These are phyloP conservation scores for Marchantia polymorpha DNA, from an alignment of 225 moss, liverwort and hornwort genomes.

Conservation along the genomic window DNA sequence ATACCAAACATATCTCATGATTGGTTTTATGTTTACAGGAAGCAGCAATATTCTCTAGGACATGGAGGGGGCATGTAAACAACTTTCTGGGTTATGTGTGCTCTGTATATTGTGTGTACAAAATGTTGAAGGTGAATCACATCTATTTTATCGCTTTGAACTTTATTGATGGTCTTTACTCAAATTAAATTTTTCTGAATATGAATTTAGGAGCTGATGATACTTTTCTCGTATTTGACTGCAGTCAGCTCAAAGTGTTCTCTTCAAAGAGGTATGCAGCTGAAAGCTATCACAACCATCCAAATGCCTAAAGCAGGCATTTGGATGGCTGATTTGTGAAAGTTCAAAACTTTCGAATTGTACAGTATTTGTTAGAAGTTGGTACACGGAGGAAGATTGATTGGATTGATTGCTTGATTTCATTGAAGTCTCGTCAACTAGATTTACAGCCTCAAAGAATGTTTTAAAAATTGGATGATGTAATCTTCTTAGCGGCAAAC, in stretches of 20 bases:
- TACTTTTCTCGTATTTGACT: constrained; percentile 8
- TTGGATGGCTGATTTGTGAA: too few species aligned
- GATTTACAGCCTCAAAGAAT: background rate
- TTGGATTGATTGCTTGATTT: too few species aligned
- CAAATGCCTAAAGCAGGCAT: too few species aligned
- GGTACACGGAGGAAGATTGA: too few species aligned
- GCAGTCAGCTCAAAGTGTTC: constrained; percentile 61
- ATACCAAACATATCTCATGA: background rate
- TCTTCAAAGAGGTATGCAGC: constrained; percentile 50
- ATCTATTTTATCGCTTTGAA: too few species aligned
- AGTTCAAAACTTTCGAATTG: too few species aligned
- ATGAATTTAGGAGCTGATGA: background rate
- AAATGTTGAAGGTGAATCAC: constrained; percentile 55
- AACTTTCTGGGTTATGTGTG: constrained; percentile 59
- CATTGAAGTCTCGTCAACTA: background rate
- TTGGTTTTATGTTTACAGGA: constrained; percentile 27
- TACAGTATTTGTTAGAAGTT: too few species aligned
- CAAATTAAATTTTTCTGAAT: too few species aligned
- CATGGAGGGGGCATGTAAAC: constrained; percentile 63
- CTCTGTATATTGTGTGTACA: constrained; percentile 66
- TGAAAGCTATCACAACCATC: background rate
- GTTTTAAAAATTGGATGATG: background rate
- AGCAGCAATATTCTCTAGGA: constrained; percentile 53
- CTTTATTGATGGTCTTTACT: too few species aligned
- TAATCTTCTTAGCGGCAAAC: background rate